Conservation (phyloP, 768 basidiomycete genomes). For the Kwoniella pini region DNA sequence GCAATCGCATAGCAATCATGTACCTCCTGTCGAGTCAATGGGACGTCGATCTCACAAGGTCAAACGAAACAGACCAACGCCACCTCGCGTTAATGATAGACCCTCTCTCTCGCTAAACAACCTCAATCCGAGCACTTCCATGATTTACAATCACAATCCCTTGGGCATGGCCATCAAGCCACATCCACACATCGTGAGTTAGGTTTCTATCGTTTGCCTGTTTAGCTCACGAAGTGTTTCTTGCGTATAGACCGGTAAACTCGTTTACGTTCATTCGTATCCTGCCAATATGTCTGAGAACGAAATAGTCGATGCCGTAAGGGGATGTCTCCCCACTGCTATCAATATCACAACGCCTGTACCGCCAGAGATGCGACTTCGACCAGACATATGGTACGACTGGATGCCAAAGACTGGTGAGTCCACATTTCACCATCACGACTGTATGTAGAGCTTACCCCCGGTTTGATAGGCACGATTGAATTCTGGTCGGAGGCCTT, state of each 20-base stretch:
- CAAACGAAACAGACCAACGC: neutral
- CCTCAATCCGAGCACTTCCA: too few relatives aligned
- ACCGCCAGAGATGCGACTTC: slow-evolving; percentile 13
- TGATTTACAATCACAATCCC: neutral
- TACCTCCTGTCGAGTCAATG: neutral
- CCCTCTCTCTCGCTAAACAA: too few relatives aligned
- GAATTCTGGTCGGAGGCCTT: slow-evolving; percentile 21
- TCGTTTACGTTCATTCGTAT: slow-evolving; percentile 28
- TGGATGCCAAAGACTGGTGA: slow-evolving; percentile 42
- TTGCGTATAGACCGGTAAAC: slow-evolving; percentile 12
- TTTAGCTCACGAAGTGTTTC: neutral
- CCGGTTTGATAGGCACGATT: slow-evolving; percentile 33
- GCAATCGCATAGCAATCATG: neutral
- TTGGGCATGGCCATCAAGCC: neutral
- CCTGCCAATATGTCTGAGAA: slow-evolving; percentile 31
- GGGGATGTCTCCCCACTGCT: slow-evolving; percentile 35
- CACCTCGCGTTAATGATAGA: neutral
- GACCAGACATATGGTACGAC: slow-evolving; percentile 38
- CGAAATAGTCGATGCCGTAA: slow-evolving; percentile 26
- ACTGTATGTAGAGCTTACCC: too few relatives aligned
- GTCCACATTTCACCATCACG: too few relatives aligned
- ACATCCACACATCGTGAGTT: slow-evolving; percentile 21
- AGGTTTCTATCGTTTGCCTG: neutral
- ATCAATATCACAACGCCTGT: slow-evolving; percentile 31
- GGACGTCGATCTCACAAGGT: neutral